Percentiles rank a stretch among this genome's conserved stretches.
phyloP scores from a whole-genome alignment of 371 early-diverging fungal species.

The Mucor velutinosus region DNA sequence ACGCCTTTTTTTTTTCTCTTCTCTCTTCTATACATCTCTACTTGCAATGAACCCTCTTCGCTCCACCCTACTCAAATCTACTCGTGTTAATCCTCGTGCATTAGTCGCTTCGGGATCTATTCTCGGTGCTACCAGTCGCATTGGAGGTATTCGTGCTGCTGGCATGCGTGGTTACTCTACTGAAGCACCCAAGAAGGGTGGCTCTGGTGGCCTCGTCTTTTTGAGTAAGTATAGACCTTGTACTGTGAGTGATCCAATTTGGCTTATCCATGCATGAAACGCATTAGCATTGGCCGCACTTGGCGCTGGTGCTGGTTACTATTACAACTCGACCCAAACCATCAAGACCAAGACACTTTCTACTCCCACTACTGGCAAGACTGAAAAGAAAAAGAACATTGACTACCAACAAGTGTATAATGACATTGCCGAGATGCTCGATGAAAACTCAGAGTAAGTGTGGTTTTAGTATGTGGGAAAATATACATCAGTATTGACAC shows the following conservation, averaged over 20 bases:
- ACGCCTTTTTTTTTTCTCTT: not conserved
- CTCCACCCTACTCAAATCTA: constrained; percentile 4
- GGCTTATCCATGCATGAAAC: not conserved
- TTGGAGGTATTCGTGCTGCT: constrained; percentile 12
- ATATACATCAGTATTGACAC: not conserved
- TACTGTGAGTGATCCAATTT: no score
- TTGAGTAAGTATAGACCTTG: constrained; percentile 20
- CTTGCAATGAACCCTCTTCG: constrained; percentile 17
- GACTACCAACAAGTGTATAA: constrained; percentile 30
- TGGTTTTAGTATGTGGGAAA: not conserved
- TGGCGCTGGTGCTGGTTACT: constrained; percentile 58
- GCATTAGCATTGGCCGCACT: constrained; percentile 42
- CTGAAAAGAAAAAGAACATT: constrained; percentile 25
- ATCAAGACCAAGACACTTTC: constrained; percentile 26
- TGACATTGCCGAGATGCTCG: constrained; percentile 26
- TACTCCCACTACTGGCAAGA: constrained; percentile 3
- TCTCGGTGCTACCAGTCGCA: constrained; percentile 12
- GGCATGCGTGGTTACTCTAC: constrained; percentile 27
- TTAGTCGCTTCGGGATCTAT: constrained; percentile 13
- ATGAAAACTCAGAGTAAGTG: constrained; percentile 19
- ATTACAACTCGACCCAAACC: constrained; percentile 46
- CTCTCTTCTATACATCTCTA: not conserved
- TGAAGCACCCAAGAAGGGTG: constrained; percentile 25
- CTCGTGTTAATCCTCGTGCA: constrained; percentile 7
- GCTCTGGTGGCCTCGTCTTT: constrained; percentile 24